Evolutionary conservation across 169 alveolate genomes (phyloP).

Genomic region (Eimeria praecox): DNA sequence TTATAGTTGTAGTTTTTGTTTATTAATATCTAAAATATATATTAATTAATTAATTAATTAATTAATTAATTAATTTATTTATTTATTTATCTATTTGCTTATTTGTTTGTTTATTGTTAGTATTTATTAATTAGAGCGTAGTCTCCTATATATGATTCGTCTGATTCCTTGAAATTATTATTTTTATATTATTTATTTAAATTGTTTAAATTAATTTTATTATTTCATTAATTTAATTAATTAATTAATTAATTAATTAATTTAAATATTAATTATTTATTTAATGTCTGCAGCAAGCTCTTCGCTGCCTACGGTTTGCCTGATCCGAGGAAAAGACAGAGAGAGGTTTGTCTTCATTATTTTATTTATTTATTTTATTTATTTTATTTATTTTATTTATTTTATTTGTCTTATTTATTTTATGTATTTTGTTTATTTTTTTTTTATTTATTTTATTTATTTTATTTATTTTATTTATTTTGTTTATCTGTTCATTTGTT

Average conservation of each 20-base stretch:
- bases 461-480: neutral
- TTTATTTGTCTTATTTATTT: too few relatives aligned
- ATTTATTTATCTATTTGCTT: too few relatives aligned
- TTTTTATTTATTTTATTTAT: neutral
- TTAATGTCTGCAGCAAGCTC: constrained; percentile 57
- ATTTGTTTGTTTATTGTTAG: too few relatives aligned
- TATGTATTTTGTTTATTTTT: too few relatives aligned
- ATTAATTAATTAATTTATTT: too few relatives aligned
- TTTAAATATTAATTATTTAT: neutral
- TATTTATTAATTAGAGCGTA: neutral
- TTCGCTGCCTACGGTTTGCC: constrained; percentile 51
- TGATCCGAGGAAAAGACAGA: constrained; percentile 70
- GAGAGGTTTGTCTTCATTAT: constrained; percentile 59
- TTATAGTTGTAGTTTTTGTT: neutral
- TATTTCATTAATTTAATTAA: neutral
- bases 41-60: too few relatives aligned
- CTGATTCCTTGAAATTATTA: neutral
- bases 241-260: too few relatives aligned
- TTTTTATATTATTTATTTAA: neutral
- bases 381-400: neutral
- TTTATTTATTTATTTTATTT: neutral
- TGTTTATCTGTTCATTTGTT: neutral
- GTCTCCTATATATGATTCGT: neutral
- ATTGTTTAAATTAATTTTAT: neutral
- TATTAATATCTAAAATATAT: neutral